Conservation (phyloP, 148 eudicot genomes). For the Rhododendron molle region DNA sequence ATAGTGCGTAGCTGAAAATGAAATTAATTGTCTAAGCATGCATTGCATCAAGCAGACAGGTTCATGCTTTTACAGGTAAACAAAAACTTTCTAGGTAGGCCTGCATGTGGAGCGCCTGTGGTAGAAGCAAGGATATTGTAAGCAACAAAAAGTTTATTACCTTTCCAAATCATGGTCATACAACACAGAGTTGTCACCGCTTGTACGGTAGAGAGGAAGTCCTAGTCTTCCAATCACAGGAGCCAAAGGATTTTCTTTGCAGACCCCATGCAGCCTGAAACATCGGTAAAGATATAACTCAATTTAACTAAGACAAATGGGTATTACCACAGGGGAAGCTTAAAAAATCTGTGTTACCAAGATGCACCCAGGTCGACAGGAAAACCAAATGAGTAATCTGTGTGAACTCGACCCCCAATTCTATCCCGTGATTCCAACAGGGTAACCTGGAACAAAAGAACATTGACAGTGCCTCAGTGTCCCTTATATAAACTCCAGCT, state of each 20-base stretch:
- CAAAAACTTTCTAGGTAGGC: background rate
- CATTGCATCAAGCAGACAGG: background rate
- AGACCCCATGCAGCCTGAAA: slow-evolving; percentile 95
- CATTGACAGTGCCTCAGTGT: background rate
- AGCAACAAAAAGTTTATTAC: slow-evolving; percentile 24
- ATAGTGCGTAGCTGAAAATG: slow-evolving; percentile 83
- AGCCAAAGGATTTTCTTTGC: slow-evolving; percentile 95
- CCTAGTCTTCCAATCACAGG: slow-evolving; percentile 93
- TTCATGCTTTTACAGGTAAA: background rate
- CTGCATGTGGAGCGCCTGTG: background rate
- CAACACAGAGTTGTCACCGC: slow-evolving; percentile 92
- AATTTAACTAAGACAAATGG: background rate
- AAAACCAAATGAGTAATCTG: slow-evolving; percentile 93
- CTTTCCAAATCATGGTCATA: slow-evolving; percentile 99
- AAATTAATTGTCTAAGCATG: background rate
- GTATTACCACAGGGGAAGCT: background rate
- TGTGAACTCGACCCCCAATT: slow-evolving; percentile 94
- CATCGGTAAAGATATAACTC: slow-evolving; percentile 10
- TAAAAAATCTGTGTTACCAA: slow-evolving; percentile 44
- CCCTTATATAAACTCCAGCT: background rate
- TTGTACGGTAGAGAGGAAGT: slow-evolving; percentile 91
- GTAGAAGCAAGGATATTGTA: background rate
- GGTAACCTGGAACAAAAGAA: slow-evolving; percentile 47
- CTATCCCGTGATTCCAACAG: slow-evolving; percentile 91
- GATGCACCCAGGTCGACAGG: slow-evolving; percentile 98